phyloP scores from a whole-genome alignment of 2,329 filamentous ascomycete genomes.

The Calonectria honghensis region DNA sequence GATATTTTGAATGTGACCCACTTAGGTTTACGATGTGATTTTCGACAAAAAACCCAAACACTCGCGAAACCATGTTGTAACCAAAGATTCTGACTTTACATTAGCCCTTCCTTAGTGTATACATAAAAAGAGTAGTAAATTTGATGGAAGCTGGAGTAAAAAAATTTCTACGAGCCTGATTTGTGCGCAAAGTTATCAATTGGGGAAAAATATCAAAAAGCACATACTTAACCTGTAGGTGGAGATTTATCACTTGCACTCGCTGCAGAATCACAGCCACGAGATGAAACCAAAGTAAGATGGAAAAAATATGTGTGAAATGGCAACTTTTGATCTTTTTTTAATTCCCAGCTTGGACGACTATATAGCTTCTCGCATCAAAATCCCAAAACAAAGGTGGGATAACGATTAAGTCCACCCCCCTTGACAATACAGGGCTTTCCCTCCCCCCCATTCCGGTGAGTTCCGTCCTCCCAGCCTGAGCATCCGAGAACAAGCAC shows the following conservation, averaged over 20 bases:
- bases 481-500: conserved; percentile 43
- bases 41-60: not conserved
- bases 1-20: not conserved
- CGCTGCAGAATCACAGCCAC: not conserved
- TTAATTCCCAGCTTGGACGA: conserved; percentile 49
- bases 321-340: conserved; percentile 49
- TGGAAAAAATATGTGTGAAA: conserved; percentile 30
- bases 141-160: not conserved
- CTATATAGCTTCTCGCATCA: conserved; percentile 55
- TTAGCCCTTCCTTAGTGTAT: not conserved
- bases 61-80: not conserved
- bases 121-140: not conserved
- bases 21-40: not conserved
- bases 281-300: not conserved
- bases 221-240: not conserved
- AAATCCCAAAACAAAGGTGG: conserved; percentile 66
- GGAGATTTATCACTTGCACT: not conserved
- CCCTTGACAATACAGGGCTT: conserved; percentile 96
- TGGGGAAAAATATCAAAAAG: not conserved
- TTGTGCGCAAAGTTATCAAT: not conserved
- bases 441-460: conserved; percentile 79
- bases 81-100: not conserved
- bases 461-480: conserved; percentile 39
- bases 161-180: not conserved
- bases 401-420: conserved; percentile 93